Base-by-base conservation (phyloP, 305 asterid genomes). In the Fraxinus ornus region DNA sequence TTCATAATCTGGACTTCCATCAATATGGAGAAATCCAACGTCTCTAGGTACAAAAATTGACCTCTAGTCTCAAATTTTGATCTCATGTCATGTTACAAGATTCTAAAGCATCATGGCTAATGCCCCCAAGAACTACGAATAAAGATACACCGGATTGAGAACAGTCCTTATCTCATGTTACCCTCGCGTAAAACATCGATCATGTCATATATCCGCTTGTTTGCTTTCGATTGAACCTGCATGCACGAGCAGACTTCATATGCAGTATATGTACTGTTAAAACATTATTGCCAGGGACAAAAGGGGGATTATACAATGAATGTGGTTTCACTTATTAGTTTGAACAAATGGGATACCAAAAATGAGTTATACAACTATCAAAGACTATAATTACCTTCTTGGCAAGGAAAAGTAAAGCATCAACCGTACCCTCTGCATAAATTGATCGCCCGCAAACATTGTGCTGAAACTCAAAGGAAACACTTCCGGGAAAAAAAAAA, bases 371-470 rank as follows among this genome's bases (percentile, higher is more conserved):
- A 41, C 17, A 37, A 5, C 55, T n/a, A 79, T 21, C 36, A 60
- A 32, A 33, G 47, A 10, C 21, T 28, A 62, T 32, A 24, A 62
- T 30, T 89, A 96, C 98, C 97, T 91, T 92, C 89, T 93, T 91
- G 32, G 98, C 92, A 8, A 94, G 97, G 85, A 94, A 94, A 84
- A 96, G 97, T 55, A 90, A 82, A 13, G 98, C 98, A 86, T 96
- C 98, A 39, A 94, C 96, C 3, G 97, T 93, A 9, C 98, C 98
- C 85, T 96, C 97, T 2, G 97, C 99, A 75, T 94, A 96, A 87
- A 96, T 96, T 75, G 99, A 94, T 92, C 99, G 91, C 79, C 98
- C 99, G 73, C 99, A 96, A 73, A 94, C 97, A 83, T 96, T 94
- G 90, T 93, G 99, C 88, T 94, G 95, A 86, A 94, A 92, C 90